These are phyloP conservation scores for Onygenales sp. DNA, from an alignment of 2,329 filamentous ascomycete species.

Conservation along the genomic window DNA sequence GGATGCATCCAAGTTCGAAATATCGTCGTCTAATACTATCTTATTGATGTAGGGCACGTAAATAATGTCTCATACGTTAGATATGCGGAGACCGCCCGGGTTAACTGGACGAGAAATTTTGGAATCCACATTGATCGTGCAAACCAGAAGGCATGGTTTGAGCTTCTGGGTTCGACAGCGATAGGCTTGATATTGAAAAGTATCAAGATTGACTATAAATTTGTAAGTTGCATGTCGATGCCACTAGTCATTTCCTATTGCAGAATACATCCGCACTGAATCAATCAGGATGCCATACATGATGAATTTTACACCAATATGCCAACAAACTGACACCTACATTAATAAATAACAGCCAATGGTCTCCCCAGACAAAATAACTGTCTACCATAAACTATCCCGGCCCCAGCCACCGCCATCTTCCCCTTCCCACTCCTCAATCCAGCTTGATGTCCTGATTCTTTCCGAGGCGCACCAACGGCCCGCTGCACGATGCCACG, in stretches of 20 bases:
- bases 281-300: not conserved
- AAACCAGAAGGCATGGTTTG: constrained; percentile 55
- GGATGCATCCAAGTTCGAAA: not conserved
- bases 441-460: constrained; percentile 50
- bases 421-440: constrained; percentile 21
- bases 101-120: constrained; percentile 69
- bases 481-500: constrained; percentile 61
- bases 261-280: not conserved
- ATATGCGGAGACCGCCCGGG: constrained; percentile 71
- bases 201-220: constrained; percentile 78
- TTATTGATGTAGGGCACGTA: constrained; percentile 53
- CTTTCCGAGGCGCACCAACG: constrained; percentile 67
- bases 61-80: constrained; percentile 80
- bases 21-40: constrained; percentile 10
- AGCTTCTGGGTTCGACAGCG: constrained; percentile 56
- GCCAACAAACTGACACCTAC: not conserved
- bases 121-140: constrained; percentile 52
- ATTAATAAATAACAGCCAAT: constrained; percentile 52
- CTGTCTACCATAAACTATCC: constrained; percentile 68
- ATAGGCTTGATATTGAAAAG: constrained; percentile 69
- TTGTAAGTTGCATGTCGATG: constrained; percentile 46
- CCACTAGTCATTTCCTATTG: too few relatives aligned
- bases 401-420: constrained; percentile 21
- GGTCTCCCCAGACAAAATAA: constrained; percentile 71
- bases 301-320: not conserved